phyloP scores from a whole-genome alignment of 306 rosid genomes.

The Macrotyloma uniflorum region DNA sequence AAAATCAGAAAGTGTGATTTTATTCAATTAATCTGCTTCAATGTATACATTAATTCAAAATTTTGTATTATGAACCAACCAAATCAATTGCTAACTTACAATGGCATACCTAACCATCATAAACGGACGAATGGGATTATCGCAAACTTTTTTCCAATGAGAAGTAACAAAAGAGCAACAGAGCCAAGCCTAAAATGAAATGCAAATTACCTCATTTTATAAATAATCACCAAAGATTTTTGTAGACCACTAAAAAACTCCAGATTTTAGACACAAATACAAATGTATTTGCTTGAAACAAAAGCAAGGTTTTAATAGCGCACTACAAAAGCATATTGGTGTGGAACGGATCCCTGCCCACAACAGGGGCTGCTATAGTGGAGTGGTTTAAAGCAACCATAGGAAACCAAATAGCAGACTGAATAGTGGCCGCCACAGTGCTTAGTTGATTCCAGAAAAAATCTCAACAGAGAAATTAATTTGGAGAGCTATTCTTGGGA shows the following conservation, averaged over 20 bases:
- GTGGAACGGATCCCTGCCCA: neutral
- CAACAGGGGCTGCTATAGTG: neutral
- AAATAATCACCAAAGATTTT: neutral
- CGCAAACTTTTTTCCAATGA: constrained; percentile 16
- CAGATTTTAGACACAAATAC: constrained; percentile 35
- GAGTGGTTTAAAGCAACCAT: neutral
- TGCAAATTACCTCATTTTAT: constrained; percentile 28
- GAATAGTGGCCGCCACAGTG: neutral
- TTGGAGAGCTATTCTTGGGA: neutral
- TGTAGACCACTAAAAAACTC: constrained; percentile 17
- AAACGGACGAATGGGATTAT: neutral
- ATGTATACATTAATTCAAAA: constrained; percentile 17
- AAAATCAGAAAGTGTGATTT: constrained; percentile 5
- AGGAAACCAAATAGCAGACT: neutral
- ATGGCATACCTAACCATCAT: constrained; percentile 9
- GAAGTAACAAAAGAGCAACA: constrained; percentile 4
- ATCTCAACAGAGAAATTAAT: neutral
- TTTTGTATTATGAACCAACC: constrained; percentile 12
- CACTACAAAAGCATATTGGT: neutral
- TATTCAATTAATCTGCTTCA: constrained; percentile 27
- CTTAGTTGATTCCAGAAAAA: neutral
- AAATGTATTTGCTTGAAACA: constrained; percentile 22
- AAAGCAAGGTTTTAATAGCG: neutral
- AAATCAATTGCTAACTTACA: constrained; percentile 11
- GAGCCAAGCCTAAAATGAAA: constrained; percentile 22